Conservation (phyloP, 306 rosid genomes). For the Cucumis hystrix region DNA sequence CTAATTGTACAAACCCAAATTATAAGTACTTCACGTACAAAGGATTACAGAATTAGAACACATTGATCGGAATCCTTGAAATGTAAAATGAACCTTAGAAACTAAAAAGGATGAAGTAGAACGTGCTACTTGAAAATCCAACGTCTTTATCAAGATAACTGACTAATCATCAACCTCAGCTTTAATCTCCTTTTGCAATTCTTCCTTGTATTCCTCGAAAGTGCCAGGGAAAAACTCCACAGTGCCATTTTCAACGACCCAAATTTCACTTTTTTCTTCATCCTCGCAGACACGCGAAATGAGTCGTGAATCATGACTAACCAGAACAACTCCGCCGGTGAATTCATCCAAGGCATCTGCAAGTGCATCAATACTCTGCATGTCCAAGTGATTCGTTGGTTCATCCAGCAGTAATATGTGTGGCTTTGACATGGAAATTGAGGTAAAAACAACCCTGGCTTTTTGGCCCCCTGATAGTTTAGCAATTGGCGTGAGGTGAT, state of each 20-base stretch:
- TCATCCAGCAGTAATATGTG: conserved; percentile 71
- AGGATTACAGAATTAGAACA: not conserved
- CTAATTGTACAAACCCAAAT: not conserved
- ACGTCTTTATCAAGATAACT: not conserved
- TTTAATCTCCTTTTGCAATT: conserved; percentile 37
- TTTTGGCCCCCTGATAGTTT: conserved; percentile 64
- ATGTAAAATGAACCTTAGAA: not conserved
- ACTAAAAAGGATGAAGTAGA: not conserved
- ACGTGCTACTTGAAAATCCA: not conserved
- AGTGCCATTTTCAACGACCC: conserved; percentile 72
- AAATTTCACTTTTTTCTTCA: conserved; percentile 64
- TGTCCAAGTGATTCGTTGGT: conserved; percentile 69
- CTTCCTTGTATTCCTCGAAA: conserved; percentile 43
- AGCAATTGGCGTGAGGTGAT: conserved; percentile 62
- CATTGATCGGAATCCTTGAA: not conserved
- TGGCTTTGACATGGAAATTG: conserved; percentile 74
- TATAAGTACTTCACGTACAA: not conserved
- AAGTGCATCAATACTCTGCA: conserved; percentile 76
- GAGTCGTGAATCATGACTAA: conserved; percentile 69
- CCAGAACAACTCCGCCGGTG: conserved; percentile 64
- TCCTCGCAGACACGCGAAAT: conserved; percentile 63
- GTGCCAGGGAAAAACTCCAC: conserved; percentile 27
- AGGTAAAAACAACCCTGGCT: conserved; percentile 64
- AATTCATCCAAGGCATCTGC: conserved; percentile 59
- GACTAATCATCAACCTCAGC: conserved; percentile 42